Evolutionary conservation across 208 protist genomes (phyloP).

Genomic region (Leishmania amazonensis): DNA sequence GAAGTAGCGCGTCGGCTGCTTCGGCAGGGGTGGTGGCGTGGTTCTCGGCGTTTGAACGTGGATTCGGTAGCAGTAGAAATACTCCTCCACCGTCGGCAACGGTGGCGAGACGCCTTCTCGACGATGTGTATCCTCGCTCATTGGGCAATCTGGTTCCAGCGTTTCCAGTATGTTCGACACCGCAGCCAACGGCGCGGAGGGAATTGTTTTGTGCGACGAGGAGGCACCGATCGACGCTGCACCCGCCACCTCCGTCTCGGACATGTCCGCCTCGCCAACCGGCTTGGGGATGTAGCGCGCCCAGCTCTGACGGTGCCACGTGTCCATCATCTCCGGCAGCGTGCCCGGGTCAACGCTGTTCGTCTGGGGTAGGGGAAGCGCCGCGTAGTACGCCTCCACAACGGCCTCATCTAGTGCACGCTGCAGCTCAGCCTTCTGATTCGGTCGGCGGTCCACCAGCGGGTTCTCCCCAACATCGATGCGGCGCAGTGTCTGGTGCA

Average conservation of each 20-base stretch:
- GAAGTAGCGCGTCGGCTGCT: constrained; percentile 64
- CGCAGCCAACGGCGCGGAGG: background rate
- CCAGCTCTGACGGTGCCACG: constrained; percentile 27
- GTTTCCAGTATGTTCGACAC: background rate
- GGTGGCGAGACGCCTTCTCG: constrained; percentile 2
- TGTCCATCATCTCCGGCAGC: constrained; percentile 2
- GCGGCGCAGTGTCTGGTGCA: constrained; percentile 65
- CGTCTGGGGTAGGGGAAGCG: background rate
- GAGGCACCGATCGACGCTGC: background rate
- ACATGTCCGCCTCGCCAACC: constrained; percentile 12
- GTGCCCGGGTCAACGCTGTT: background rate
- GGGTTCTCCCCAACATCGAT: constrained; percentile 74
- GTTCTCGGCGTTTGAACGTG: constrained; percentile 6
- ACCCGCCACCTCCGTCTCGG: background rate
- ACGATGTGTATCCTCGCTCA: background rate
- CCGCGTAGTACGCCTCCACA: constrained; percentile 62
- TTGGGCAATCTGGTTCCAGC: background rate
- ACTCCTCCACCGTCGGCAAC: constrained; percentile 8
- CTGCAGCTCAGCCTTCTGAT: constrained; percentile 31
- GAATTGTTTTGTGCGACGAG: constrained; percentile 7
- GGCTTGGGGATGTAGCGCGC: constrained; percentile 23
- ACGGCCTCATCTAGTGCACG: constrained; percentile 52
- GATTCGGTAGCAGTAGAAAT: constrained; percentile 22
- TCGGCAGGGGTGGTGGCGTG: constrained; percentile 40
- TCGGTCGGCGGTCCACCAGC: constrained; percentile 30